A percentile compares a stretch with the other conserved stretches of the same genome.
These are phyloP conservation scores for Aureobasidium sp. DNA, from an alignment of 2,329 filamentous ascomycete genomes.

Conservation along the genomic window DNA sequence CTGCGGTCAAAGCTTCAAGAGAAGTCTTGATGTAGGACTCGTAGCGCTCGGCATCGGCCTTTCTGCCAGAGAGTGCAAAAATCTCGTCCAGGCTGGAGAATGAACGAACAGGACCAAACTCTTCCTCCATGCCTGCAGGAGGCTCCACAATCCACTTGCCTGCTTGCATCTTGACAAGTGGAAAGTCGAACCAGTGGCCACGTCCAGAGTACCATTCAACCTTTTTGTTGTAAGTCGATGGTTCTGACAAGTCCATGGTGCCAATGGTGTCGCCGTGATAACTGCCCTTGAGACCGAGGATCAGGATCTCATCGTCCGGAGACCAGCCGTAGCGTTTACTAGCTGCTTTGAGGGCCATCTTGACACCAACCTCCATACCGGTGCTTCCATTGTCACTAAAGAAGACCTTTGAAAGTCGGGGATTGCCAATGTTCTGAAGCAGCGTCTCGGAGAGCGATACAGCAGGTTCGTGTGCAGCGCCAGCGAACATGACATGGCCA, in stretches of 20 bases:
- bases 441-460: conserved; percentile 61
- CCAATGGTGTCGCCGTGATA: conserved; percentile 88
- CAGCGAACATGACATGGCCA: conserved; percentile 83
- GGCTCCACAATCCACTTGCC: conserved; percentile 61
- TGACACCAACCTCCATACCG: conserved; percentile 74
- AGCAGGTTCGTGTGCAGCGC: conserved; percentile 71
- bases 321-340: conserved; percentile 61
- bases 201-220: conserved; percentile 79
- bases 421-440: conserved; percentile 53
- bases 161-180: conserved; percentile 58
- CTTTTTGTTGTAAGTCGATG: conserved; percentile 69
- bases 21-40: conserved; percentile 51
- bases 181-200: conserved; percentile 75
- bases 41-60: conserved; percentile 45
- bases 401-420: conserved; percentile 64
- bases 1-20: conserved; percentile 46
- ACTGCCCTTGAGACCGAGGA: conserved; percentile 69
- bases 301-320: conserved; percentile 51
- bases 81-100: conserved; percentile 49
- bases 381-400: conserved; percentile 82
- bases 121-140: conserved; percentile 42
- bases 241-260: conserved; percentile 79
- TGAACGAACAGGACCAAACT: conserved; percentile 38
- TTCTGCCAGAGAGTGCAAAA: conserved; percentile 52
- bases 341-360: conserved; percentile 72